These are phyloP conservation scores for Limtongia smithiae DNA, from an alignment of 805 yeast species.

Conservation along the genomic window DNA sequence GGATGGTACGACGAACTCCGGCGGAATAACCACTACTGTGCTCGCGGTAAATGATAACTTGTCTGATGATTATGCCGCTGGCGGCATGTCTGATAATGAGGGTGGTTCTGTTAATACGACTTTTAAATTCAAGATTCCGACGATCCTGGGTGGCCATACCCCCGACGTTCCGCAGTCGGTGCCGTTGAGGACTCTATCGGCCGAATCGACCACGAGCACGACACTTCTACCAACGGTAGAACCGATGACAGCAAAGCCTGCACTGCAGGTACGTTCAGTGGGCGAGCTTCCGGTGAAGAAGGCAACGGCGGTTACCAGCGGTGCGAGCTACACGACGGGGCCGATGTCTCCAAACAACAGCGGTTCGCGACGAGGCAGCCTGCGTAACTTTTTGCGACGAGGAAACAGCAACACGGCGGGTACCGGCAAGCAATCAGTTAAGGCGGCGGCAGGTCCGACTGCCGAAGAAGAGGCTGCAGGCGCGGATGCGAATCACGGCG, in stretches of 20 bases:
- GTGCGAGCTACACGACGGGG: not conserved
- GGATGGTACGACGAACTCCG: not conserved
- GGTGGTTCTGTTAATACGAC: conserved; percentile 1
- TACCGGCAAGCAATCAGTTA: conserved; percentile 1
- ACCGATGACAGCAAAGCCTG: not conserved
- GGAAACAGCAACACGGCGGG: not conserved
- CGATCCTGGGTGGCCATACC: conserved; percentile 4
- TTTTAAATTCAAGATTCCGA: conserved; percentile 19
- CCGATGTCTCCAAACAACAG: conserved; percentile 8
- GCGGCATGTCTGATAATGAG: not conserved
- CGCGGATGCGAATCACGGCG: conserved; percentile 33
- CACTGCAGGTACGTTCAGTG: not conserved
- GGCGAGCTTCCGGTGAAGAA: not conserved
- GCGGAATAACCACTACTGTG: conserved; percentile 5
- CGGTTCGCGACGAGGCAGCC: conserved; percentile 12
- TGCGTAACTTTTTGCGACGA: conserved; percentile 11
- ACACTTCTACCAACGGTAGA: not conserved
- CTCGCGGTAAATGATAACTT: conserved; percentile 23
- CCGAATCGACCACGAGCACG: not conserved
- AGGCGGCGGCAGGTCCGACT: conserved; percentile 3
- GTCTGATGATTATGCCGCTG: not conserved
- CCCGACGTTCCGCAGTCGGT: conserved; percentile 12
- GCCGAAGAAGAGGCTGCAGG: conserved; percentile 8
- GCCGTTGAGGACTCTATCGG: conserved; percentile 16
- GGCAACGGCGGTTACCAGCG: not conserved